Evolutionary conservation across 441 rosid genomes (phyloP).

Genomic region (Manihot esculenta): DNA sequence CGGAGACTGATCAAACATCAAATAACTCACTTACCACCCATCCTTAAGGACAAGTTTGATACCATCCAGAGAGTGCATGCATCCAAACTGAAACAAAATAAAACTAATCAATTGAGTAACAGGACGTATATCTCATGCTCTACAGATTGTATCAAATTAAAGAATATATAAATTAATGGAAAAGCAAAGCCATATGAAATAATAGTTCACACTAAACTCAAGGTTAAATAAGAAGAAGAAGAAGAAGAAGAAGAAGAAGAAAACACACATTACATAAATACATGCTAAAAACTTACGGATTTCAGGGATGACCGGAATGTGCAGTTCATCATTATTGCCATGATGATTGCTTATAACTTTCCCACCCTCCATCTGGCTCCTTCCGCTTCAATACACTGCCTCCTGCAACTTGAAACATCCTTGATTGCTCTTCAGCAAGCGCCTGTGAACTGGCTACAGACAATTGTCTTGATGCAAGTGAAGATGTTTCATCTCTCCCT

Average conservation of each 20-base stretch:
- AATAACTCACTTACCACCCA: slow-evolving; percentile 60
- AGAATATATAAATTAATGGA: no score
- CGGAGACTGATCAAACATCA: slow-evolving; percentile 42
- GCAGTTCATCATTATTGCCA: slow-evolving; percentile 36
- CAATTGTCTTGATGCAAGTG: slow-evolving; percentile 31
- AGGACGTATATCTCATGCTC: no score
- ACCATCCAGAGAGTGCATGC: slow-evolving; percentile 37
- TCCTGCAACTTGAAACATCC: slow-evolving; percentile 32
- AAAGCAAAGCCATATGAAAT: no score
- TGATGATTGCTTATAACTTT: slow-evolving; percentile 41
- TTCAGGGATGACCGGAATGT: slow-evolving; percentile 34
- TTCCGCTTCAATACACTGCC: slow-evolving; percentile 38
- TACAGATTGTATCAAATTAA: no score
- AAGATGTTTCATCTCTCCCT: slow-evolving; percentile 33
- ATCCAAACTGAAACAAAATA: slow-evolving; percentile 33
- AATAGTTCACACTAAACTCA: no score
- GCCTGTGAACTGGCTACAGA: slow-evolving; percentile 33
- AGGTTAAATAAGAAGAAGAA: no score
- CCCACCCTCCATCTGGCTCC: slow-evolving; percentile 56
- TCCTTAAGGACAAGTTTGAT: slow-evolving; percentile 34
- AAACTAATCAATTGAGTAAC: no score
- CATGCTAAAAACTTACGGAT: slow-evolving; percentile 44
- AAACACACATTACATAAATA: background rate
- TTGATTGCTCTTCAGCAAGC: slow-evolving; percentile 36
- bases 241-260: no score